phyloP scores from a whole-genome alignment of 805 yeast genomes.

The Candida succiphila region DNA sequence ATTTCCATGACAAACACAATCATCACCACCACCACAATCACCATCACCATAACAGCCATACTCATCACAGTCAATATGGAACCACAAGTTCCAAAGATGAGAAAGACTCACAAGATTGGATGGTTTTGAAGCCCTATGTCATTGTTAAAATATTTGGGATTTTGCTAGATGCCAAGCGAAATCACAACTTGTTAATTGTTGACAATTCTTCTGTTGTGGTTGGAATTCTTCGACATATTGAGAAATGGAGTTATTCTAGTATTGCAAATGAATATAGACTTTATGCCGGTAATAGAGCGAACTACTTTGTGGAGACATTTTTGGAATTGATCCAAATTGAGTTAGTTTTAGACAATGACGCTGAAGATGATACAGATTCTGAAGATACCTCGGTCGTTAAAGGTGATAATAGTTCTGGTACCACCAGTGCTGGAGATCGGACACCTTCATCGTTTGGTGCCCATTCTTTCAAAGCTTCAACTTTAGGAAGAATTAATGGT shows the following conservation, averaged over 20 bases:
- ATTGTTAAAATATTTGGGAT: conserved; percentile 58
- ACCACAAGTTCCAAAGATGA: no score
- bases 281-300: conserved; percentile 61
- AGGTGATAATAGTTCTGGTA: no score
- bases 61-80: no score
- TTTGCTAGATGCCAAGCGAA: conserved; percentile 44
- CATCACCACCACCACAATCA: no score
- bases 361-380: conserved; percentile 1
- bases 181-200: conserved; percentile 63
- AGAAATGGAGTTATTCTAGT: conserved; percentile 83
- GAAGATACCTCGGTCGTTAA: conserved; percentile 1
- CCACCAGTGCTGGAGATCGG: neutral
- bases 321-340: conserved; percentile 62
- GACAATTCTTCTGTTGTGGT: conserved; percentile 75
- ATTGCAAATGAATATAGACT: conserved; percentile 78
- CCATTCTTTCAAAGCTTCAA: conserved; percentile 5
- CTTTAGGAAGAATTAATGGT: no score
- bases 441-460: neutral
- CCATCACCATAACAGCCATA: no score
- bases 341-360: conserved; percentile 17
- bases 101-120: conserved; percentile 44
- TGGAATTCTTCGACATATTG: conserved; percentile 73
- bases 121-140: conserved; percentile 60
- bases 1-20: no score
- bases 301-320: conserved; percentile 73